Percentiles rank a stretch among this genome's conserved stretches.
phyloP scores from a whole-genome alignment of 139 green algal species.

The Chlamydomonas schloesseri region DNA sequence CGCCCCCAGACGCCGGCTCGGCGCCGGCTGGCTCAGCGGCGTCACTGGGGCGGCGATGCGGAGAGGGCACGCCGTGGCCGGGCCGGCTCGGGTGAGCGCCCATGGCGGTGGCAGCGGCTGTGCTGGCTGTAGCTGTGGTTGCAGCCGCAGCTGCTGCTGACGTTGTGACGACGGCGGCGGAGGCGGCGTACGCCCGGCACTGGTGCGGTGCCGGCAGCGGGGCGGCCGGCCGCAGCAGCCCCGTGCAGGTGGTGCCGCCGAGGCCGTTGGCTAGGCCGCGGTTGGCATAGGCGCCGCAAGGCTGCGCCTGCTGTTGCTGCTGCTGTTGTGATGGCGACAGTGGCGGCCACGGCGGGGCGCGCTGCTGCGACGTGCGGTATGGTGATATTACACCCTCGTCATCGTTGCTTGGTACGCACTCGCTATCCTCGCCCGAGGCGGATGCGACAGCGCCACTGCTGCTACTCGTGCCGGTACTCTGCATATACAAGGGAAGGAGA shows the following conservation, averaged over 20 bases:
- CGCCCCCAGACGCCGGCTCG: neutral
- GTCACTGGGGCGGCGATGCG: neutral
- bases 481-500: no score
- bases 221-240: neutral
- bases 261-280: neutral
- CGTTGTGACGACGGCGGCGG: no score
- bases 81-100: constrained; percentile 14
- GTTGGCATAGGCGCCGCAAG: no score
- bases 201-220: neutral
- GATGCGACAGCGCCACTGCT: neutral
- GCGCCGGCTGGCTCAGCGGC: neutral
- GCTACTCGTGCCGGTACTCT: neutral
- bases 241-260: neutral
- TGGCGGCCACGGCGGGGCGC: neutral
- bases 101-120: neutral
- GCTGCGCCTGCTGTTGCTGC: neutral
- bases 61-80: neutral
- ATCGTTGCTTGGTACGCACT: constrained; percentile 27
- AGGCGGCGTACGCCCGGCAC: neutral
- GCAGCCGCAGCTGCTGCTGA: neutral
- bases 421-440: neutral
- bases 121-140: neutral
- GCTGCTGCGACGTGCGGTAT: no score
- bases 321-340: neutral
- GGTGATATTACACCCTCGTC: constrained; percentile 18